These are phyloP conservation scores for Lathyrus tuberosus DNA, from an alignment of 306 rosid species.

Conservation along the genomic window DNA sequence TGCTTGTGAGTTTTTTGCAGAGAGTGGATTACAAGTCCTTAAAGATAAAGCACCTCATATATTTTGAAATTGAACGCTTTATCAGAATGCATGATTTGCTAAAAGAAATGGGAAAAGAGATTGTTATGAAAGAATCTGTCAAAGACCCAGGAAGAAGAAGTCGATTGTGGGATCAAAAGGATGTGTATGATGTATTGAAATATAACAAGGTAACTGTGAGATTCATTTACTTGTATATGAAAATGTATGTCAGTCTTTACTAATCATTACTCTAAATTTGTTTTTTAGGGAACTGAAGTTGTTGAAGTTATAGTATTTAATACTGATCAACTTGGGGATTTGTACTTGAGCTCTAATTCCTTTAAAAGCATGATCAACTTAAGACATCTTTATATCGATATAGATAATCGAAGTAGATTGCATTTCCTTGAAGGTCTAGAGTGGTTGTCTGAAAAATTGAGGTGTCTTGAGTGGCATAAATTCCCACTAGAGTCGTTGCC, in stretches of 20 bases:
- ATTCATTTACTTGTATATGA: too few relatives aligned
- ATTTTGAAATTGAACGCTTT: not conserved
- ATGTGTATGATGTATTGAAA: not conserved
- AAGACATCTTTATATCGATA: not conserved
- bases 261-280: not conserved
- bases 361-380: not conserved
- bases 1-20: not conserved
- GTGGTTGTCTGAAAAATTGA: conserved; percentile 3
- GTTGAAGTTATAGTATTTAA: not conserved
- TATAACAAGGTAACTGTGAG: too few relatives aligned
- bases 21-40: conserved; percentile 15
- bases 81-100: not conserved
- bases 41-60: conserved; percentile 31
- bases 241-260: not conserved
- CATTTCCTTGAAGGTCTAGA: too few relatives aligned
- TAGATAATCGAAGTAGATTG: too few relatives aligned
- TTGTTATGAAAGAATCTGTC: conserved; percentile 22
- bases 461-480: not conserved
- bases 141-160: conserved; percentile 34
- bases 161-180: conserved; percentile 18
- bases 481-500: not conserved
- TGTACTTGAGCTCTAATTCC: not conserved
- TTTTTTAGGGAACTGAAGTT: not conserved
- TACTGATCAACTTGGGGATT: not conserved
- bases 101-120: conserved; percentile 15